Conservation (phyloP, 192 early-diverging fungal species). For the Phlyctochytrium arcticum region DNA sequence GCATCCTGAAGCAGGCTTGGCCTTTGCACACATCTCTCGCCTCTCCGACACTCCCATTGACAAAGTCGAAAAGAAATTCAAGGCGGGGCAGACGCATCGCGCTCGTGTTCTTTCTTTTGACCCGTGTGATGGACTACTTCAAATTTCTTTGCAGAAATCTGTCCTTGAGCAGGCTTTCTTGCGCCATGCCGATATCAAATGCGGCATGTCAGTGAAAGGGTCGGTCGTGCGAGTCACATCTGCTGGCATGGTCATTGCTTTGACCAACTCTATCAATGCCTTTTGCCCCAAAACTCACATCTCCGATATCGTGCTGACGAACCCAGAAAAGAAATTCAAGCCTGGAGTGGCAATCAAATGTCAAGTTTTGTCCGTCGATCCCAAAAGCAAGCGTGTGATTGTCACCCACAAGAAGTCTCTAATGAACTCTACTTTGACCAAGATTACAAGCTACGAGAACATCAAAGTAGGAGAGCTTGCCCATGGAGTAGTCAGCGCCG, state of each 20-base stretch:
- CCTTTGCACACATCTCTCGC: constrained; percentile 66
- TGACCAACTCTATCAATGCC: constrained; percentile 51
- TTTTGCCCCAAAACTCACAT: constrained; percentile 73
- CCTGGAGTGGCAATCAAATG: constrained; percentile 66
- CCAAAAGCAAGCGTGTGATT: constrained; percentile 49
- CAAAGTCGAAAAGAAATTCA: constrained; percentile 50
- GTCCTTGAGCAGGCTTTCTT: constrained; percentile 69
- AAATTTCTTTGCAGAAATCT: constrained; percentile 65
- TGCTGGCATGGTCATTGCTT: constrained; percentile 34
- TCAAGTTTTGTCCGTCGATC: constrained; percentile 56
- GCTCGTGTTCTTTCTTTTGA: constrained; percentile 79
- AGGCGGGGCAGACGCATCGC: constrained; percentile 66
- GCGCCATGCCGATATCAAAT: constrained; percentile 60
- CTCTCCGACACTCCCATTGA: constrained; percentile 63
- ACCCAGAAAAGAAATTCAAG: constrained; percentile 75
- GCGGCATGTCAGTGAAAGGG: constrained; percentile 53
- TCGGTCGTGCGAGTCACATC: constrained; percentile 32
- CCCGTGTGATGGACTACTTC: constrained; percentile 67
- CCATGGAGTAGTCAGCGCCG: constrained; percentile 59
- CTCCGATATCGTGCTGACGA: constrained; percentile 67
- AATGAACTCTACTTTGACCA: constrained; percentile 64
- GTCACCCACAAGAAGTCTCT: constrained; percentile 75
- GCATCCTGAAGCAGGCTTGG: constrained; percentile 37
- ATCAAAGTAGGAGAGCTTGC: constrained; percentile 57
- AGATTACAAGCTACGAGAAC: constrained; percentile 57